A percentile compares a stretch with the other conserved stretches of the same genome.
phyloP scores from a whole-genome alignment of 352 stramenopile species.

The Globisporangium parvum region DNA sequence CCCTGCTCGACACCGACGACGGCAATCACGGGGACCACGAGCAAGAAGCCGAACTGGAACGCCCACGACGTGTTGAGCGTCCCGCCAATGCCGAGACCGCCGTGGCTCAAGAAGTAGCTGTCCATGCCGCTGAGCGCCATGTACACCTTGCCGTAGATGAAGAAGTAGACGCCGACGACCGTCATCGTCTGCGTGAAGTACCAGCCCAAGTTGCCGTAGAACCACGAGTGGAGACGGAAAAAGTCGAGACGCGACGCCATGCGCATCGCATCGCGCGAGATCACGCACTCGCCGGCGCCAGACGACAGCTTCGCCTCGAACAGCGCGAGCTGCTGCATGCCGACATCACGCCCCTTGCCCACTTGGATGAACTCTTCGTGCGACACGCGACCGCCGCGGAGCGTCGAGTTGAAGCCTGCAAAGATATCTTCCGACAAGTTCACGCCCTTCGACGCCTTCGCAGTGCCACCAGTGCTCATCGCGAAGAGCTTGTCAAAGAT shows the following conservation, averaged over 20 bases:
- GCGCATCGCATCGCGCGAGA: conserved; percentile 91
- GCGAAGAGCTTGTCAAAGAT: conserved; percentile 87
- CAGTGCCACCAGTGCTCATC: conserved; percentile 73
- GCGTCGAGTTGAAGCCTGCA: conserved; percentile 77
- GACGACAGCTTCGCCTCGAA: conserved; percentile 98
- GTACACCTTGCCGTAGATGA: conserved; percentile 97
- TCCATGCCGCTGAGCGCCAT: conserved; percentile 93
- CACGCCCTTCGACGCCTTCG: conserved; percentile 78
- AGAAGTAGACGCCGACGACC: conserved; percentile 96
- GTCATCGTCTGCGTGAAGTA: conserved; percentile 98
- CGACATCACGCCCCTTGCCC: conserved; percentile 98
- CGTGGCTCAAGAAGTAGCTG: conserved; percentile 86
- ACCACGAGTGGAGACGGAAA: conserved; percentile 58
- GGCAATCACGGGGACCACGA: conserved; percentile 96
- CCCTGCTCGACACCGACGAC: conserved; percentile 94
- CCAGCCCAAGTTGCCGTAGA: conserved; percentile 98
- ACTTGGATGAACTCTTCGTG: conserved; percentile 86
- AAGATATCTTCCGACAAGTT: conserved; percentile 90
- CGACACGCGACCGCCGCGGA: conserved; percentile 64
- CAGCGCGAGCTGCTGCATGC: conserved; percentile 97
- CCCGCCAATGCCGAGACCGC: conserved; percentile 91
- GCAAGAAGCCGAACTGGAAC: conserved; percentile 93
- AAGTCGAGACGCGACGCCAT: conserved; percentile 6
- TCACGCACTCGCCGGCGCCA: conserved; percentile 95
- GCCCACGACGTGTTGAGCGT: conserved; percentile 95